phyloP scores from a whole-genome alignment of 805 yeast species.

The Kurtzmaniella fragi region DNA sequence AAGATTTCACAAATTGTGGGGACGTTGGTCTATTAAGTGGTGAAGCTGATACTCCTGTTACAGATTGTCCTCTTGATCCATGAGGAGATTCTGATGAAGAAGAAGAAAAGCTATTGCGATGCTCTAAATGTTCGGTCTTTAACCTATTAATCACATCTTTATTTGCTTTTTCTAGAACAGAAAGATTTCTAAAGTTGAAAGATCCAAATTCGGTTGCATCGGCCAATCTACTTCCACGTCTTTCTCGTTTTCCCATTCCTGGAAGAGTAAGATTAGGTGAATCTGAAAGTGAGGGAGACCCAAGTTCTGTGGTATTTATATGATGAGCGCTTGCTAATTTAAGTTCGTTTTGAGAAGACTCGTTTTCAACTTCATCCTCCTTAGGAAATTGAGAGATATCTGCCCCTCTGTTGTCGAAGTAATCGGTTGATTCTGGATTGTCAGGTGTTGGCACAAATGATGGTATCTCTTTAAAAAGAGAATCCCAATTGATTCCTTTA shows the following conservation, averaged over 20 bases:
- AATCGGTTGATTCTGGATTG: constrained; percentile 84
- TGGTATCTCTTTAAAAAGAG: constrained; percentile 63
- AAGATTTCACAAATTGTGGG: constrained; percentile 21
- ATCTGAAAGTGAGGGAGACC: constrained; percentile 13
- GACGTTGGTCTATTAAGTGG: constrained; percentile 46
- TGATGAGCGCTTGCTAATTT: constrained; percentile 7
- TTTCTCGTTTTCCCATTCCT: constrained; percentile 44
- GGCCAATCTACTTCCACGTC: constrained; percentile 67
- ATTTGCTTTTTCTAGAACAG: constrained; percentile 89
- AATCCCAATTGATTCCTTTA: constrained; percentile 66
- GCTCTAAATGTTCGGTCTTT: constrained; percentile 75
- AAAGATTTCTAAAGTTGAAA: constrained; percentile 81
- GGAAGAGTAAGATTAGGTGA: constrained; percentile 7
- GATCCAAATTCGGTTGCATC: constrained; percentile 85
- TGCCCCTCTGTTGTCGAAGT: constrained; percentile 90
- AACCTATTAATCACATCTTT: constrained; percentile 86
- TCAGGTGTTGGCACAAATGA: constrained; percentile 78
- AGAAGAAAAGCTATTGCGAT: constrained; percentile 44
- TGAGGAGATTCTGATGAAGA: constrained; percentile 45
- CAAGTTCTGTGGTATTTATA: constrained; percentile 13
- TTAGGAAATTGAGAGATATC: constrained; percentile 56
- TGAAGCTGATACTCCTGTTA: constrained; percentile 20
- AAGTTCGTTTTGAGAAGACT: not conserved
- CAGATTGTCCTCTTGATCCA: constrained; percentile 30
- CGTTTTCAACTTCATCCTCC: constrained; percentile 31